Conservation (phyloP, 257 asterid genomes). For the Solanum piurae region DNA sequence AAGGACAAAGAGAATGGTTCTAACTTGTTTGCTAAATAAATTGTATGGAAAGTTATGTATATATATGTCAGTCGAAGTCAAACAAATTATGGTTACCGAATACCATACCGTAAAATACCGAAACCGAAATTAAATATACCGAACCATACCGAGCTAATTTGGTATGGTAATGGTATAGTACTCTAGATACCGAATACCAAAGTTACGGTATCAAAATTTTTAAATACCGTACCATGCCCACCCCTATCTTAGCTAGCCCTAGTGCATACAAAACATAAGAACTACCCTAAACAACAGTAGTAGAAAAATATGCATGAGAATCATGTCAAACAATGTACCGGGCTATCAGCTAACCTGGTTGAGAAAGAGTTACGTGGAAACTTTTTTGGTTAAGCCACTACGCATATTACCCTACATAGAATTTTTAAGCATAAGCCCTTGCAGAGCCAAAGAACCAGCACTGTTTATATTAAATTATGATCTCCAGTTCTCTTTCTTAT, state of each 20-base stretch:
- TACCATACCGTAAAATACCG: too few relatives aligned
- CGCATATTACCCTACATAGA: neutral
- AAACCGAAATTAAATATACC: too few relatives aligned
- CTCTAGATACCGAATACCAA: too few relatives aligned
- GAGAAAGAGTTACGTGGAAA: neutral
- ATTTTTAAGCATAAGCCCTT: neutral
- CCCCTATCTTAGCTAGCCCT: neutral
- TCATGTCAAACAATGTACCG: neutral
- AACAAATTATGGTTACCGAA: too few relatives aligned
- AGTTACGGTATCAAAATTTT: too few relatives aligned
- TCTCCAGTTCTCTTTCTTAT: neutral
- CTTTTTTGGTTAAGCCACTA: neutral
- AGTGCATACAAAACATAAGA: neutral
- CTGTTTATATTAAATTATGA: neutral
- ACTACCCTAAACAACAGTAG: neutral
- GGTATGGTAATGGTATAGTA: too few relatives aligned
- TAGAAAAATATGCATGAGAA: neutral
- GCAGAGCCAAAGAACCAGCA: neutral
- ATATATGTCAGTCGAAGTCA: too few relatives aligned
- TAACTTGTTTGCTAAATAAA: too few relatives aligned
- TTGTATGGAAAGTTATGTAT: too few relatives aligned
- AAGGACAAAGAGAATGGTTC: too few relatives aligned
- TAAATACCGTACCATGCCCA: too few relatives aligned
- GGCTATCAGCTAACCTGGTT: neutral
- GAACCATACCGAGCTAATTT: too few relatives aligned